A percentile compares a stretch with the other conserved stretches of the same genome.
Conservation (phyloP, 2,329 filamentous ascomycete species). For the Aspergillus clavatus region DNA sequence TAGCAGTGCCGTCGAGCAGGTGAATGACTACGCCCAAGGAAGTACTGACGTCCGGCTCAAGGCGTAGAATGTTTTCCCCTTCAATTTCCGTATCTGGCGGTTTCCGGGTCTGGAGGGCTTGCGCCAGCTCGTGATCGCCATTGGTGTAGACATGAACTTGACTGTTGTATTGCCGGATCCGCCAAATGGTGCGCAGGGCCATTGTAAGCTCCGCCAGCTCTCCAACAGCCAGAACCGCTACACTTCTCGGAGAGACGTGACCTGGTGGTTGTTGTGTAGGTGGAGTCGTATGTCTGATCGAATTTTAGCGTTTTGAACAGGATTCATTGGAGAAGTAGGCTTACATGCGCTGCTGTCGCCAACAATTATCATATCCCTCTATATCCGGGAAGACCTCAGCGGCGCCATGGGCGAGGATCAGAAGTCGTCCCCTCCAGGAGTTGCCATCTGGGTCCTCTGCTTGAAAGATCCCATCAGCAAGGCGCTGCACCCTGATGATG, state of each 20-base stretch:
- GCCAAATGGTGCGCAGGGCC: background rate
- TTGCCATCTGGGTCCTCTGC: background rate
- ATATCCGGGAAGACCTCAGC: constrained; percentile 3
- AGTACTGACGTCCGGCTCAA: background rate
- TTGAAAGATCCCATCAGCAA: background rate
- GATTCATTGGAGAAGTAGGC: background rate
- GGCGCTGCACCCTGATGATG: background rate
- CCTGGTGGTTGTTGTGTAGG: background rate
- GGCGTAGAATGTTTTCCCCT: background rate
- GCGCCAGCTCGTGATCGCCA: constrained; percentile 1
- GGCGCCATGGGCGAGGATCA: constrained; percentile 1
- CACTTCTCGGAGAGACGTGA: background rate
- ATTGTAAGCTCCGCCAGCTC: background rate
- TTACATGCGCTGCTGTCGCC: constrained; percentile 2
- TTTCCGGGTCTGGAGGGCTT: background rate
- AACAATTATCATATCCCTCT: background rate
- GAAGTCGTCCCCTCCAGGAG: background rate
- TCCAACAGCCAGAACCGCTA: background rate
- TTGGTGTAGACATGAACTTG: constrained; percentile 1
- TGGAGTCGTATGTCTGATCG: background rate
- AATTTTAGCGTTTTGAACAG: background rate
- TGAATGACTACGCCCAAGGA: background rate
- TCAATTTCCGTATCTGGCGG: background rate
- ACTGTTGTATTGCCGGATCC: background rate
- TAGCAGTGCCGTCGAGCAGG: background rate